Conservation (phyloP, 306 rosid species). For the Vicia faba region DNA sequence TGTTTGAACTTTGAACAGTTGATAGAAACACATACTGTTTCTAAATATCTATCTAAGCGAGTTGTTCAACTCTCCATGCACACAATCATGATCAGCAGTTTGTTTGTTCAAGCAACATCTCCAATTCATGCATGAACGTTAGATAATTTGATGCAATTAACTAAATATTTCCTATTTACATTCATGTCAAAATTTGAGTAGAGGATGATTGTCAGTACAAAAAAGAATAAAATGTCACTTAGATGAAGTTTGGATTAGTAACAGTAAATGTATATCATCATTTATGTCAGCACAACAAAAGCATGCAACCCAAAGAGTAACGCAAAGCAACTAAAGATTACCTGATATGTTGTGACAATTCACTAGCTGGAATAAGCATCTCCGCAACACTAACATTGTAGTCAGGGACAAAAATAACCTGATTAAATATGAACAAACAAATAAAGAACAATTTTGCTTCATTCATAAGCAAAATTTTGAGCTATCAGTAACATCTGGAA, state of each 20-base stretch:
- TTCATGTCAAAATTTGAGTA: constrained; percentile 10
- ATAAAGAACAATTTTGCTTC: constrained; percentile 22
- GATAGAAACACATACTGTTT: too few species aligned
- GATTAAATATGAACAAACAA: constrained; percentile 30
- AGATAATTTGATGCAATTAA: too few species aligned
- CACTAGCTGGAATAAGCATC: constrained; percentile 94
- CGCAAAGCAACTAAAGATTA: constrained; percentile 34
- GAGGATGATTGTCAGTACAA: constrained; percentile 2
- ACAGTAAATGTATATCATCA: constrained; percentile 9
- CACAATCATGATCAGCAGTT: too few species aligned
- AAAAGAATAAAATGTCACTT: neutral
- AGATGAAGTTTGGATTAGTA: neutral
- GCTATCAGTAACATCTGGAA: neutral
- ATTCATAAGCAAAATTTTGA: constrained; percentile 23
- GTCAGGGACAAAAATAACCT: constrained; percentile 96
- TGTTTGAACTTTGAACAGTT: too few species aligned
- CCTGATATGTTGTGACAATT: constrained; percentile 98
- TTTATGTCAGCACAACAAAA: constrained; percentile 2
- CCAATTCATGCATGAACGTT: too few species aligned
- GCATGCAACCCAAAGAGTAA: constrained; percentile 25
- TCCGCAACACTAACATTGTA: constrained; percentile 97
- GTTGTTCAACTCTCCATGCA: too few species aligned
- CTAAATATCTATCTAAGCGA: too few species aligned
- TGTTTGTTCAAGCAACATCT: too few species aligned
- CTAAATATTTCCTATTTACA: neutral